These are phyloP conservation scores for Nothophytophthora sp. DNA, from an alignment of 352 stramenopile genomes.

Conservation along the genomic window DNA sequence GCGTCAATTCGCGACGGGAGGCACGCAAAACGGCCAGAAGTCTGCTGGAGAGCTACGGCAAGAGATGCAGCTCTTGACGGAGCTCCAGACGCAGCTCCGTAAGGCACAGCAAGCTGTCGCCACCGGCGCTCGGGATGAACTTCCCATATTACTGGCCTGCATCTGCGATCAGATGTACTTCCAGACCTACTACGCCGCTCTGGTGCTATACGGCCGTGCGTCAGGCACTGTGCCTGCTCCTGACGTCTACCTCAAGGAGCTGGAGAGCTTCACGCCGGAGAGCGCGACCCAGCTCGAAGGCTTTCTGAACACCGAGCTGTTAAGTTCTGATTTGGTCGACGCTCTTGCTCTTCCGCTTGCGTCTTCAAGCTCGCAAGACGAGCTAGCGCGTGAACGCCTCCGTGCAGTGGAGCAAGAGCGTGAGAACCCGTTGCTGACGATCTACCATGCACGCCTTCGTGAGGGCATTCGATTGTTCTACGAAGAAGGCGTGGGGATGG, in stretches of 20 bases:
- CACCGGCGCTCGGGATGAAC: conserved; percentile 50
- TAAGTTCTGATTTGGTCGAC: conserved; percentile 22
- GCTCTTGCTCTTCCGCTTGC: conserved; percentile 43
- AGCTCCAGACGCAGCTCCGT: conserved; percentile 51
- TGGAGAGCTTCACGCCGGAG: conserved; percentile 48
- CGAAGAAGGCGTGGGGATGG: conserved; percentile 72
- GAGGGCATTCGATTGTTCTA: conserved; percentile 82
- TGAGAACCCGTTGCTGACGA: conserved; percentile 50
- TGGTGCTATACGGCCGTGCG: conserved; percentile 71
- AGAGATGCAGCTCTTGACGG: conserved; percentile 54
- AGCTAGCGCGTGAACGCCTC: conserved; percentile 20
- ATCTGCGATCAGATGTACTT: conserved; percentile 84
- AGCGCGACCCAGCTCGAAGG: conserved; percentile 40
- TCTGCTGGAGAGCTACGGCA: conserved; percentile 45
- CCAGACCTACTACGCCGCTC: conserved; percentile 65
- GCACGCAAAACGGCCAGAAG: conserved; percentile 73
- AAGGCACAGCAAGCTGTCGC: conserved; percentile 46
- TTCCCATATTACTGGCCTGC: conserved; percentile 63
- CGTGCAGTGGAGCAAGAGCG: conserved; percentile 20
- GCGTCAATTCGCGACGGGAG: conserved; percentile 49
- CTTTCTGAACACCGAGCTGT: conserved; percentile 65
- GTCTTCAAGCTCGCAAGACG: conserved; percentile 13
- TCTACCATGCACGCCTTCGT: conserved; percentile 61
- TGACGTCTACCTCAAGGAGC: conserved; percentile 55
- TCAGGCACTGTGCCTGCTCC: conserved; percentile 61